phyloP scores from a whole-genome alignment of 2,329 filamentous ascomycete genomes.

The Trichophyton benhamiae region DNA sequence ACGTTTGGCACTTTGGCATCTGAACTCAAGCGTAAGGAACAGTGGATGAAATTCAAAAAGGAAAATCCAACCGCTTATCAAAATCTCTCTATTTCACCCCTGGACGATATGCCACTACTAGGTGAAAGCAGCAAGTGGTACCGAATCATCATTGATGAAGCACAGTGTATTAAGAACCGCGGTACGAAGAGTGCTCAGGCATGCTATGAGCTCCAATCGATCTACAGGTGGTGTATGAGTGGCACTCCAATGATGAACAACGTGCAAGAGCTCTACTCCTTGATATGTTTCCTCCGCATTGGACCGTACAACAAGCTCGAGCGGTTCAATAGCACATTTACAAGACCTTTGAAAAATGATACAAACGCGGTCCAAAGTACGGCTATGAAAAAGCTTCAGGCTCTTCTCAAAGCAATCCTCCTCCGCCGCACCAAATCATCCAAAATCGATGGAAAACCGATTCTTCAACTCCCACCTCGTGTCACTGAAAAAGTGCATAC shows the following conservation, averaged over 20 bases:
- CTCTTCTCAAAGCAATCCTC: conserved; percentile 66
- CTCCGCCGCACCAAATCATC: conserved; percentile 73
- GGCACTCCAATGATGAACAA: conserved; percentile 86
- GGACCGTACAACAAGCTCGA: conserved; percentile 57
- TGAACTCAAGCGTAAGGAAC: conserved; percentile 52
- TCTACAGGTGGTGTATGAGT: conserved; percentile 60
- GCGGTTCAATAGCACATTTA: conserved; percentile 49
- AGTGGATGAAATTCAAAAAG: conserved; percentile 40
- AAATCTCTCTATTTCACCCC: conserved; percentile 22
- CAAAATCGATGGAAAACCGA: conserved; percentile 64
- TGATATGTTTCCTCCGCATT: conserved; percentile 66
- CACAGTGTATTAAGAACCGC: conserved; percentile 69
- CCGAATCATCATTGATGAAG: conserved; percentile 64
- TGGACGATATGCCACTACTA: conserved; percentile 44
- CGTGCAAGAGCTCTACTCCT: conserved; percentile 62
- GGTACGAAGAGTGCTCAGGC: conserved; percentile 50
- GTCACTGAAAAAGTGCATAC: conserved; percentile 50
- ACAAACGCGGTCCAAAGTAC: conserved; percentile 21
- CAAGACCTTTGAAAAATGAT: conserved; percentile 38
- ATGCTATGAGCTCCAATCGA: conserved; percentile 45
- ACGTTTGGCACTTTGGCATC: conserved; percentile 61
- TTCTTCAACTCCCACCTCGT: conserved; percentile 56
- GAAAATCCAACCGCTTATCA: conserved; percentile 28
- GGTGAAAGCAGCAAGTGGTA: conserved; percentile 51
- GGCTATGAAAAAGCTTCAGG: conserved; percentile 60